phyloP scores from a whole-genome alignment of 768 basidiomycete genomes.

The Cyathus striatus region DNA sequence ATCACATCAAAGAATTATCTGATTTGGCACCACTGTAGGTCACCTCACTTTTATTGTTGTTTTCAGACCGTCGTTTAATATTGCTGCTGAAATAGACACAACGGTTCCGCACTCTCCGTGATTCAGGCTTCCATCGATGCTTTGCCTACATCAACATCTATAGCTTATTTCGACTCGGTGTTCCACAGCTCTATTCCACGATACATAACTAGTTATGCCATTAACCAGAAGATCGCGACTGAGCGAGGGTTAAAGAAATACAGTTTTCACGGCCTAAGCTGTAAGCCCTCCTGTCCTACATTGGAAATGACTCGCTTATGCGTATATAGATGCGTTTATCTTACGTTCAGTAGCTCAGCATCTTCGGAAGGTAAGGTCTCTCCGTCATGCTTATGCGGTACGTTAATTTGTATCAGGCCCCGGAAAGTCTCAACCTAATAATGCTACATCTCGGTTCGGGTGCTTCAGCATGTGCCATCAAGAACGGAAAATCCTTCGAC shows the following conservation, averaged over 20 bases:
- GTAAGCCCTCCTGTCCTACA: slow-evolving; percentile 24
- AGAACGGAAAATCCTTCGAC: slow-evolving; percentile 68
- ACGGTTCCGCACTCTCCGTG: slow-evolving; percentile 55
- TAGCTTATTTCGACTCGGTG: slow-evolving; percentile 87
- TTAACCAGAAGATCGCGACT: slow-evolving; percentile 56
- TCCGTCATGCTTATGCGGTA: neutral
- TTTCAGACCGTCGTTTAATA: neutral
- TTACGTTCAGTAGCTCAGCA: slow-evolving; percentile 54
- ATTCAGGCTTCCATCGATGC: slow-evolving; percentile 55
- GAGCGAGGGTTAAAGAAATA: slow-evolving; percentile 78
- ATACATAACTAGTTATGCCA: slow-evolving; percentile 77
- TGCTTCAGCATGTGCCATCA: slow-evolving; percentile 77
- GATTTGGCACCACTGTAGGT: slow-evolving; percentile 77
- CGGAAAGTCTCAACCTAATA: slow-evolving; percentile 62
- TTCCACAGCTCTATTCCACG: slow-evolving; percentile 75
- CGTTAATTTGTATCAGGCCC: slow-evolving; percentile 21
- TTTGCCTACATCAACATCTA: slow-evolving; percentile 63
- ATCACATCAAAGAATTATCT: slow-evolving; percentile 70
- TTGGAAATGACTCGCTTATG: neutral
- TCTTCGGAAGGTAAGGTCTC: slow-evolving; percentile 46
- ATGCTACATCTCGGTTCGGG: slow-evolving; percentile 89
- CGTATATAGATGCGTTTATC: slow-evolving; percentile 56
- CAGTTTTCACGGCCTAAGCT: slow-evolving; percentile 87
- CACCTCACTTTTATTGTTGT: neutral
- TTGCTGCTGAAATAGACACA: slow-evolving; percentile 38